These are phyloP conservation scores for Zostera marina DNA, from an alignment of 116 monocot species.

Conservation along the genomic window DNA sequence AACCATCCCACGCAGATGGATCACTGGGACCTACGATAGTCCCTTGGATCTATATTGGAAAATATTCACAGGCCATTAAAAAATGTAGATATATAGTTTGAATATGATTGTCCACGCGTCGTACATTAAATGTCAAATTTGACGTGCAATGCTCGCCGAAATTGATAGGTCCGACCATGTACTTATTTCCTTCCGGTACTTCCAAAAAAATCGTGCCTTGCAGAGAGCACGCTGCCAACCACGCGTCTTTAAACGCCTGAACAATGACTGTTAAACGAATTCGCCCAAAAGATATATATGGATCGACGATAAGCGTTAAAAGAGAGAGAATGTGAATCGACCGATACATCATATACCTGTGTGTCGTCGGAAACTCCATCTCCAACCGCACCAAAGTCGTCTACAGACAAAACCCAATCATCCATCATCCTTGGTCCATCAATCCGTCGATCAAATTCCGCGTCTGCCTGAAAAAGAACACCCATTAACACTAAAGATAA, in stretches of 20 bases:
- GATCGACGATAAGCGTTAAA: background rate
- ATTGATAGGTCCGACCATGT: conserved; percentile 11
- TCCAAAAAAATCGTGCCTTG: conserved; percentile 1
- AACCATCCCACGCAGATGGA: conserved; percentile 37
- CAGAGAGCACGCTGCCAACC: conserved; percentile 13
- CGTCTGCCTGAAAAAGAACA: no score
- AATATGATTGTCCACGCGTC: background rate
- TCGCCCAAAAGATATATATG: no score
- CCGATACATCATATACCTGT: conserved; percentile 3
- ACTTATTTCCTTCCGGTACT: conserved; percentile 10
- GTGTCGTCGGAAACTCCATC: conserved; percentile 16
- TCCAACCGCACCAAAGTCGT: conserved; percentile 15
- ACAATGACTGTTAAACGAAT: background rate
- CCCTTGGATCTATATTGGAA: conserved; percentile 33
- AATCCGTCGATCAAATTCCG: conserved; percentile 1
- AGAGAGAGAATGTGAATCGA: background rate
- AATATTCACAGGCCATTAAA: background rate
- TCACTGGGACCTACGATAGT: conserved; percentile 49
- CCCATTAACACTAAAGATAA: no score
- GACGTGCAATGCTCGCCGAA: conserved; percentile 9
- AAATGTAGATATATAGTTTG: background rate
- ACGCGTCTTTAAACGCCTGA: conserved; percentile 16
- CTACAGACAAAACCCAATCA: conserved; percentile 8
- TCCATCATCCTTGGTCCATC: background rate
- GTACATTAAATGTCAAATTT: conserved; percentile 12